Conservation (phyloP, 495 filamentous ascomycete genomes). For the Penicillium canariense region DNA sequence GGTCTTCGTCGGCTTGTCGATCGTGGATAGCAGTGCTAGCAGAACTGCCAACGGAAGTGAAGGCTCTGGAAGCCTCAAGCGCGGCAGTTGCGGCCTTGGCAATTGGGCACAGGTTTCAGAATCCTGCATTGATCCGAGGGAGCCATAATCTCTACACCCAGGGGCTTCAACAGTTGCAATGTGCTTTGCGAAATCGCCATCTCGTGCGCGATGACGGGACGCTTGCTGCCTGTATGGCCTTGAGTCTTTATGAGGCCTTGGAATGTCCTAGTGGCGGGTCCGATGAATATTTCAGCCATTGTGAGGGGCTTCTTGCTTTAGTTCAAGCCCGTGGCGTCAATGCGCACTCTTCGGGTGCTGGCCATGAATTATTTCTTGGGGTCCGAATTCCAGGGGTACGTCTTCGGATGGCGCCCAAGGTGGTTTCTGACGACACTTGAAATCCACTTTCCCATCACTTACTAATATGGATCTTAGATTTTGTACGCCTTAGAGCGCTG, state of each 20-base stretch:
- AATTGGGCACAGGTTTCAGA: constrained; percentile 22
- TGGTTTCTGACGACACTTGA: too few relatives aligned
- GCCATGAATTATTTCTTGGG: constrained; percentile 30
- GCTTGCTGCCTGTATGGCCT: constrained; percentile 33
- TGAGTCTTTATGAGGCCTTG: constrained; percentile 36
- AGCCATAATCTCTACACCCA: constrained; percentile 33
- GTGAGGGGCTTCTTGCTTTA: constrained; percentile 29
- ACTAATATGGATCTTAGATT: constrained; percentile 9
- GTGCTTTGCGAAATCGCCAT: constrained; percentile 25
- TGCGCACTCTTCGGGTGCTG: constrained; percentile 27
- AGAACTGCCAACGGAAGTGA: constrained; percentile 14
- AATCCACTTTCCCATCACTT: neutral
- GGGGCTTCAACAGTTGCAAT: constrained; percentile 33
- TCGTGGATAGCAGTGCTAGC: constrained; percentile 30
- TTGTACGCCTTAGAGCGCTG: constrained; percentile 15
- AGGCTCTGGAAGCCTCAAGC: constrained; percentile 26
- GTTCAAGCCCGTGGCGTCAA: constrained; percentile 31
- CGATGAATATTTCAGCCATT: constrained; percentile 31
- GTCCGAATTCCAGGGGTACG: constrained; percentile 28
- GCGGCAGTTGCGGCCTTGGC: constrained; percentile 26
- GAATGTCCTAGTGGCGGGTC: constrained; percentile 32
- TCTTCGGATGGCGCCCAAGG: too few relatives aligned
- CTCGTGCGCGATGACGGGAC: constrained; percentile 33
- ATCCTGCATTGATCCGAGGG: constrained; percentile 20
- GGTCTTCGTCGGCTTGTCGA: constrained; percentile 8